Evolutionary conservation across 2,329 filamentous ascomycete species (phyloP), one percentile per base, ranked within the genome.

Genomic region (Lachnellula occidentalis): DNA sequence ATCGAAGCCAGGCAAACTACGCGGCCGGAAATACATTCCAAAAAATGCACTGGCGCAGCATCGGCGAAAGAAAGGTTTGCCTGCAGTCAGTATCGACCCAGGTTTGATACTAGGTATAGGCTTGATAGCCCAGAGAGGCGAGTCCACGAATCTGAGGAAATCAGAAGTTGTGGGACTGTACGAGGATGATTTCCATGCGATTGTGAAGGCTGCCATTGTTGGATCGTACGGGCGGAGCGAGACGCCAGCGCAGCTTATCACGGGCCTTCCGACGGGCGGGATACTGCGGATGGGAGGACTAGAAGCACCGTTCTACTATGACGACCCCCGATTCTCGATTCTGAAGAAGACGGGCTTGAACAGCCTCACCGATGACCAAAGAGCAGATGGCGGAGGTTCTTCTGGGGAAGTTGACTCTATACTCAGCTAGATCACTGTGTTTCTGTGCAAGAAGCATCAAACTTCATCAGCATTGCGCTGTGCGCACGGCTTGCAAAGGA

Each of bases 1-100:
- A 39, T 36, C 39, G 24, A 14, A 42, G 48, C n/a, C 57, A 59
- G 46, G 36, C 22, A 21, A 59, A 59, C 24, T 59, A 59, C 21
- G 49, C 51, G 1, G 47, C 49, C 14, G 71, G 61, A 0, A 70
- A 70, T 43, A 65, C 64, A 0, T 73, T 53, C 45, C 48, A 59
- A 49, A 59, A 49, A 48, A 60, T 47, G 54, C 51, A 6, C 34
- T 62, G 7, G 56, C 56, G 2, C 53, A 52, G 4, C 53, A 61
- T 45, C 55, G 59, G 15, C 34, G 34, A 12, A 7, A 15, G 5
- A 17, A 48, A 7, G 58, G 58, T 7, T 12, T 56, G 17, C 15
- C 36, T 8, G 57, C 49, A 7, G 47, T 43, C 7, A 39, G 53
- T 7, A 45, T 63, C 21, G 54, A 58, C 34, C 42, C 61, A n/a